phyloP scores from a whole-genome alignment of 441 rosid species.

The Mallotus japonicus region DNA sequence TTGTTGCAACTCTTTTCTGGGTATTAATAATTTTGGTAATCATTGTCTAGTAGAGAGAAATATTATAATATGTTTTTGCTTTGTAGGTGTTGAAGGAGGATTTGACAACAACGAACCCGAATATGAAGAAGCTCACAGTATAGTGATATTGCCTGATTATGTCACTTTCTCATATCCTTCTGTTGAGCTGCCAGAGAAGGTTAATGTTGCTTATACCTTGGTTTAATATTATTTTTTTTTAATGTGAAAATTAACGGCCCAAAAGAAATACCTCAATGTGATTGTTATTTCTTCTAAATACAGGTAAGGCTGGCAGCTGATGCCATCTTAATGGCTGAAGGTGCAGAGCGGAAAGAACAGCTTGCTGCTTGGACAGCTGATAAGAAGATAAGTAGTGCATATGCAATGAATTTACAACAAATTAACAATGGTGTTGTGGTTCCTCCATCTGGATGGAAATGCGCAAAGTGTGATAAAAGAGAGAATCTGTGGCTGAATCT shows the following conservation, averaged over 20 bases:
- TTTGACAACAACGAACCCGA: conserved; percentile 85
- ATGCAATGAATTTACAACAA: conserved; percentile 74
- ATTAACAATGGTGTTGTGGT: conserved; percentile 63
- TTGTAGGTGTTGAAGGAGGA: conserved; percentile 84
- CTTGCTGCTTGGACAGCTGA: conserved; percentile 95
- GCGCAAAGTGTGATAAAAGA: conserved; percentile 80
- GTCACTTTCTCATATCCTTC: conserved; percentile 81
- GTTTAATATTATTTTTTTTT: conserved; percentile 2
- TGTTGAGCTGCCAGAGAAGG: conserved; percentile 98
- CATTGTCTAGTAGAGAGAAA: conserved; percentile 12
- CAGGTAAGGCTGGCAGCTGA: conserved; percentile 91
- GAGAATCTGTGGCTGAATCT: conserved; percentile 96
- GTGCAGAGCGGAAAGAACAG: conserved; percentile 86
- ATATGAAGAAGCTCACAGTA: conserved; percentile 66
- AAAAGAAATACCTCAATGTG: not conserved
- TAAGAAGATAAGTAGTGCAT: conserved; percentile 69
- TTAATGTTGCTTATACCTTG: conserved; percentile 18
- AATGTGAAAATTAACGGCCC: not conserved
- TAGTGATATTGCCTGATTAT: conserved; percentile 73
- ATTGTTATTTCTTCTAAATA: conserved; percentile 14
- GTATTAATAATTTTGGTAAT: conserved; percentile 5
- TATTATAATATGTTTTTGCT: conserved; percentile 12
- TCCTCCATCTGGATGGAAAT: conserved; percentile 92
- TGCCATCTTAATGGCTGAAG: conserved; percentile 70
- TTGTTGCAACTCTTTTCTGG: not conserved